phyloP scores from a whole-genome alignment of 306 rosid species.

The Casuarina cunninghamiana region DNA sequence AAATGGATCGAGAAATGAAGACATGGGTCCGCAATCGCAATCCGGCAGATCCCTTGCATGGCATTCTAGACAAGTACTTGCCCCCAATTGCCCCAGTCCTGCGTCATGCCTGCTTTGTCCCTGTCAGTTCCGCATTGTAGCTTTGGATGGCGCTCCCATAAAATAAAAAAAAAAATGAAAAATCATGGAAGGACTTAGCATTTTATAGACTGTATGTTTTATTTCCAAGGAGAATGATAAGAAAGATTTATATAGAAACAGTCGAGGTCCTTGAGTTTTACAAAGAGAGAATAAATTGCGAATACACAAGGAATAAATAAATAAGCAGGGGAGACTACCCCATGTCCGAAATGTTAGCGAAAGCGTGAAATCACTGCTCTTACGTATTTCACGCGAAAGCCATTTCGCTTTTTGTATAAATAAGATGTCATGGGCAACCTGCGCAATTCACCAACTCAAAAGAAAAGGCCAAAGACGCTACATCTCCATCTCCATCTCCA shows the following conservation, averaged over 20 bases:
- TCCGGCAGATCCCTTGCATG: conserved; percentile 10
- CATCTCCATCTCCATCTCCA: background rate
- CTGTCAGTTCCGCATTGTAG: background rate
- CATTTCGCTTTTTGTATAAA: background rate
- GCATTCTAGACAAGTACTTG: conserved; percentile 20
- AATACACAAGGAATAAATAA: too few relatives aligned
- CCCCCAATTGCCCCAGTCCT: background rate
- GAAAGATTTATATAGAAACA: too few relatives aligned
- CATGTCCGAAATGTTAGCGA: background rate
- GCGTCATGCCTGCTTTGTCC: conserved; percentile 1
- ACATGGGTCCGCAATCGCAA: background rate
- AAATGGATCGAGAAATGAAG: background rate
- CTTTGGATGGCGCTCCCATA: background rate
- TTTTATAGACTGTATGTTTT: too few relatives aligned
- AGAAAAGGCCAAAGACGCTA: too few relatives aligned
- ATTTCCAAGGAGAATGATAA: too few relatives aligned
- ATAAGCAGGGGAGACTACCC: too few relatives aligned
- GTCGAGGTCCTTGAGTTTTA: too few relatives aligned
- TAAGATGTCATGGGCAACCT: background rate
- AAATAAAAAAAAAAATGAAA: too few relatives aligned
- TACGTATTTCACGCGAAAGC: background rate
- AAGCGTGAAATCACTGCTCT: background rate
- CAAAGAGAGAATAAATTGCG: too few relatives aligned
- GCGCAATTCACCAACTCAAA: background rate
- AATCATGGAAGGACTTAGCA: too few relatives aligned